Percentiles rank a stretch among this genome's conserved stretches.
Evolutionary conservation across 257 asterid species (phyloP).

Genomic region (Penstemon eatonii): DNA sequence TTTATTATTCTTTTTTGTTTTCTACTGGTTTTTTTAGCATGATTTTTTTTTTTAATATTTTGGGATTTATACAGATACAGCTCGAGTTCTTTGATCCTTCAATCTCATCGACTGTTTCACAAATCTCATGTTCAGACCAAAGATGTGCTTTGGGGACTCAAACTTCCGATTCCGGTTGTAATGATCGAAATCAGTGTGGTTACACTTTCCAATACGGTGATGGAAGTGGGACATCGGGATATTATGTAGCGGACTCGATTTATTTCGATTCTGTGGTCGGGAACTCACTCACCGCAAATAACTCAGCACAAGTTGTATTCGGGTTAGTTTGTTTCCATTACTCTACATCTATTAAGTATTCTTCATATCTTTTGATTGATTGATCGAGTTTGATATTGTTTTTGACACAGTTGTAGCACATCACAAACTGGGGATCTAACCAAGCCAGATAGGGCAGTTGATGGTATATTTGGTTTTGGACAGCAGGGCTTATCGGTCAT

Average conservation of each 20-base stretch:
- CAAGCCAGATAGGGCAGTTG: constrained; percentile 95
- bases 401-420: constrained; percentile 84
- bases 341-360: neutral
- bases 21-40: constrained; percentile 7
- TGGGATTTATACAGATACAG: constrained; percentile 51
- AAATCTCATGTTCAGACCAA: constrained; percentile 80
- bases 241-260: constrained; percentile 68
- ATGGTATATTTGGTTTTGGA: constrained; percentile 98
- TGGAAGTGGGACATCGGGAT: constrained; percentile 96
- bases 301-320: constrained; percentile 81
- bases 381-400: constrained; percentile 1
- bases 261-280: constrained; percentile 65
- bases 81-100: constrained; percentile 87
- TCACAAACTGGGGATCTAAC: constrained; percentile 87
- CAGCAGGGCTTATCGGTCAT: constrained; percentile 87
- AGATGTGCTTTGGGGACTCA: constrained; percentile 68
- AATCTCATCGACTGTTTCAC: constrained; percentile 57
- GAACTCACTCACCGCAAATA: constrained; percentile 53
- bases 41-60: neutral
- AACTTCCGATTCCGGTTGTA: constrained; percentile 67
- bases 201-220: constrained; percentile 92
- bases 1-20: neutral
- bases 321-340: constrained; percentile 64
- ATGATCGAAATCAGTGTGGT: constrained; percentile 63
- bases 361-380: constrained; percentile 17